These are phyloP conservation scores for Nasturtium officinale DNA, from an alignment of 345 rosid species.

Conservation along the genomic window DNA sequence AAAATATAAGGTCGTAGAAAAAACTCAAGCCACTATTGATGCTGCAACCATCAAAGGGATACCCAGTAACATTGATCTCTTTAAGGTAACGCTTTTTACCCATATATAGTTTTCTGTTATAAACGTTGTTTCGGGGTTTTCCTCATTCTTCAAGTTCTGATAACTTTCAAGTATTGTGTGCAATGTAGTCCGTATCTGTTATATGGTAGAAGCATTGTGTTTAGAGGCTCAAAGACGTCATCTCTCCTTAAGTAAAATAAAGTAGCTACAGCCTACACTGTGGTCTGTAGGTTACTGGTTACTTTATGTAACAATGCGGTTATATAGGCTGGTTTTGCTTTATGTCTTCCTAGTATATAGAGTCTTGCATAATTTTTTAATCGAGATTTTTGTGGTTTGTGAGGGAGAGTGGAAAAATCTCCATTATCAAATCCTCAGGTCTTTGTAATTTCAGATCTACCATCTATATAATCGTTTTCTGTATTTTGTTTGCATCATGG, in stretches of 20 bases:
- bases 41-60: constrained; percentile 94
- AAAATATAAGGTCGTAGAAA: constrained; percentile 70
- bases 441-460: neutral
- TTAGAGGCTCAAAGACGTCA: neutral
- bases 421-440: neutral
- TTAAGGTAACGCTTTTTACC: constrained; percentile 58
- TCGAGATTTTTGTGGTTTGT: neutral
- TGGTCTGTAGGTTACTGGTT: neutral
- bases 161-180: constrained; percentile 6
- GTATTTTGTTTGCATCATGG: neutral
- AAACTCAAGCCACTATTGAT: constrained; percentile 93
- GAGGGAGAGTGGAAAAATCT: neutral
- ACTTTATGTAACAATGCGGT: neutral
- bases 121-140: neutral
- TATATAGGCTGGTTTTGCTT: neutral
- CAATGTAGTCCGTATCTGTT: constrained; percentile 9
- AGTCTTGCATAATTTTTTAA: neutral
- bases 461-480: neutral
- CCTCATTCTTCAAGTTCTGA: constrained; percentile 5
- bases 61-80: constrained; percentile 92
- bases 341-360: neutral
- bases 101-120: neutral
- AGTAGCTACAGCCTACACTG: neutral
- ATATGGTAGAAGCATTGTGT: neutral
- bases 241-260: neutral